Base-by-base conservation (phyloP, 352 stramenopile genomes). In the Phytophthora sp. region DNA sequence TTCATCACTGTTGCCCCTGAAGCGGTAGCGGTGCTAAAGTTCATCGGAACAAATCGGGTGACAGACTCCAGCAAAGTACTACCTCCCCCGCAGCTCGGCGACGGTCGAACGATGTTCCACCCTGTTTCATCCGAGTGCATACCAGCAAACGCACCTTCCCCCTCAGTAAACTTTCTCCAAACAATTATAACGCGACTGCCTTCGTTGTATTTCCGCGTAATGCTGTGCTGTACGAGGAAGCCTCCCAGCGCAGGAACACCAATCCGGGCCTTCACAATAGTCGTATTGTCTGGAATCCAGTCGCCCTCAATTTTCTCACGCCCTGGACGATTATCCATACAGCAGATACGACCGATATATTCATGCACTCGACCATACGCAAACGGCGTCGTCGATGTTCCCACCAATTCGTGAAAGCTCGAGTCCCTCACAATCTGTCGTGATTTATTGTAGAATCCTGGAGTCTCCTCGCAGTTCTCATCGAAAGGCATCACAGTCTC, bases 111-210 rank as follows among this genome's bases (percentile, higher is more conserved):
- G 17, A 75, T 56, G 24, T 59, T 67, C 81, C 81, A 90, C 3
- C 77, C 78, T 1, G 76, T 90, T 48, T 88, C 76, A 23, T 90
- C 78, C 30, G 74, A 77, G 45, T 79, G 74, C 66, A 88, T 76
- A 0, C 69, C 71, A 50, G 65, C 72, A 32, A 72, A 71, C 10
- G 15, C 30, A 1, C 70, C 55, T 30, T 75, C 73, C 9, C 76
- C 74, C 34, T 87, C 70, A 0, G 54, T 67, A 15, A 83, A 73
- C 15, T 74, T 75, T 17, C 74, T 73, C 67, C 72, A 90, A 24
- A 88, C 71, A 7, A 86, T 30, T 52, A 88, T 72, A 24, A 79
- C 62, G 8, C 81, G 78, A n/a, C 76, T 43, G 1, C 26, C 30
- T 26, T 88, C 77, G 6, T 67, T 58, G 41, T 83, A 90, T 44